phyloP scores from a whole-genome alignment of 2,329 filamentous ascomycete genomes.

The Hymenoscyphus occultus region DNA sequence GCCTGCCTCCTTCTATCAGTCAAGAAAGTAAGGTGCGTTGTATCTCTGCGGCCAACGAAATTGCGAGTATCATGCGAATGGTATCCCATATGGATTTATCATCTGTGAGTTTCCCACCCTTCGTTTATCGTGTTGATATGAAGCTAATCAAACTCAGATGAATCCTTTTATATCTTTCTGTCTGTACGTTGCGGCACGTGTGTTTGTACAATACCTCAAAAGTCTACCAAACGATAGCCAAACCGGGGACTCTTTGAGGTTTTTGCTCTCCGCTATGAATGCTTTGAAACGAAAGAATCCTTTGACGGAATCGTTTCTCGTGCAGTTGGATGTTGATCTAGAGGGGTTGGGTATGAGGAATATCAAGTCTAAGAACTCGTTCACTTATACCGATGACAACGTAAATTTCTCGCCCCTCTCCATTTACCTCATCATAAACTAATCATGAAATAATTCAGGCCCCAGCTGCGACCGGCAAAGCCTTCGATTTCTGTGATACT shows the following conservation, averaged over 20 bases:
- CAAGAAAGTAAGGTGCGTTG: constrained; percentile 91
- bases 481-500: background rate
- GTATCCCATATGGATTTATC: constrained; percentile 86
- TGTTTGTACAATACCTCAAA: constrained; percentile 96
- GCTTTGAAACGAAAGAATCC: constrained; percentile 85
- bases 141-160: constrained; percentile 57
- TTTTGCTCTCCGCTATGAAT: constrained; percentile 86
- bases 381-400: constrained; percentile 41
- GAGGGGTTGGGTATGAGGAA: constrained; percentile 66
- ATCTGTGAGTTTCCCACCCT: constrained; percentile 53
- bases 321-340: constrained; percentile 89
- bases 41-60: constrained; percentile 89
- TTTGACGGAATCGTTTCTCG: constrained; percentile 88
- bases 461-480: constrained; percentile 20
- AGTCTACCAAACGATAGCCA: constrained; percentile 82
- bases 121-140: background rate
- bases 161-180: constrained; percentile 96
- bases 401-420: constrained; percentile 28
- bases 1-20: constrained; percentile 70
- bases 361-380: constrained; percentile 55
- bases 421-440: constrained; percentile 11
- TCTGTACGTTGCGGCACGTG: constrained; percentile 89
- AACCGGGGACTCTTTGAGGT: constrained; percentile 78
- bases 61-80: constrained; percentile 92
- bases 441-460: constrained; percentile 2